A percentile compares a stretch with the other conserved stretches of the same genome.
Evolutionary conservation across 2,329 filamentous ascomycete genomes (phyloP).

Genomic region (Dactylellina leptospora): DNA sequence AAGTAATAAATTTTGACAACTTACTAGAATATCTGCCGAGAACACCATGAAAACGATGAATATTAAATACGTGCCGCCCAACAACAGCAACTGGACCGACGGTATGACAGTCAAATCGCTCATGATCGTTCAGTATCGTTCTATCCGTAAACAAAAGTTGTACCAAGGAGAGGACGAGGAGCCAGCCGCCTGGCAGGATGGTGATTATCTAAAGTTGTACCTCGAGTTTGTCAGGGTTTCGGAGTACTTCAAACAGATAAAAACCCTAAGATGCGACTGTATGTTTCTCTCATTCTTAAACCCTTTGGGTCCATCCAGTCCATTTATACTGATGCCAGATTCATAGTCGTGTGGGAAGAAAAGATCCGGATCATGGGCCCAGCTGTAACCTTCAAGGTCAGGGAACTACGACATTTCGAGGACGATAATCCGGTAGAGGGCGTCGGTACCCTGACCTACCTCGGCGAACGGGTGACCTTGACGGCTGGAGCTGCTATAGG

Average conservation of each 20-base stretch:
- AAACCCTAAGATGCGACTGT: slow-evolving; percentile 48
- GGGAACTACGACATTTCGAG: slow-evolving; percentile 44
- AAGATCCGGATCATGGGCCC: slow-evolving; percentile 44
- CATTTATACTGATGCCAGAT: not conserved
- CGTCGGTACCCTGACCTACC: slow-evolving; percentile 34
- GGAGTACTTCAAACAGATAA: slow-evolving; percentile 36
- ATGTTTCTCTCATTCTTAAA: slow-evolving; percentile 1
- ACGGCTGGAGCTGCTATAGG: slow-evolving; percentile 31
- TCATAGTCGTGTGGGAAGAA: slow-evolving; percentile 47
- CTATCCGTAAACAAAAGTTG: slow-evolving; percentile 49
- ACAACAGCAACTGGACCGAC: slow-evolving; percentile 42
- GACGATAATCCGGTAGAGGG: slow-evolving; percentile 33
- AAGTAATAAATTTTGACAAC: no score
- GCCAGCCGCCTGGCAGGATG: slow-evolving; percentile 31
- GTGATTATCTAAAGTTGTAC: slow-evolving; percentile 43
- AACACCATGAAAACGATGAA: slow-evolving; percentile 45
- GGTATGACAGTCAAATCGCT: slow-evolving; percentile 28
- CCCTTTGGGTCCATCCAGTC: no score
- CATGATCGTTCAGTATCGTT: slow-evolving; percentile 51
- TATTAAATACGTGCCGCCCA: slow-evolving; percentile 44
- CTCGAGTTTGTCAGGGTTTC: slow-evolving; percentile 43
- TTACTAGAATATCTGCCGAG: slow-evolving; percentile 43
- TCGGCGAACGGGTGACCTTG: slow-evolving; percentile 41
- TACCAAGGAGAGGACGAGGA: slow-evolving; percentile 31
- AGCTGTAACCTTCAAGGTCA: slow-evolving; percentile 41